These are phyloP conservation scores for Pleurotus citrinopileatus DNA, from an alignment of 768 basidiomycete genomes.

Conservation along the genomic window DNA sequence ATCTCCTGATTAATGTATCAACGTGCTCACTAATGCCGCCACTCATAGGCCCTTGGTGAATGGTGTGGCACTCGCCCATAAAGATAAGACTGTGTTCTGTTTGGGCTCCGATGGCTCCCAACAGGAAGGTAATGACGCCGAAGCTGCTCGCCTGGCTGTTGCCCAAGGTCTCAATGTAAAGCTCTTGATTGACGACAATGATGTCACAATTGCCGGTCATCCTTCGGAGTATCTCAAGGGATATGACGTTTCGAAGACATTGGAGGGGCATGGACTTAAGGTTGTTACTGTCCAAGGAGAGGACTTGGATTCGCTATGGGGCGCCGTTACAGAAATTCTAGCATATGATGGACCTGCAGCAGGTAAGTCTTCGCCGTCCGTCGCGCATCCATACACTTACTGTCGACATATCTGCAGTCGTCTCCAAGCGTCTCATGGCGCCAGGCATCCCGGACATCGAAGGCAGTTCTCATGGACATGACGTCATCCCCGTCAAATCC, in stretches of 20 bases:
- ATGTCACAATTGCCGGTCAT: constrained; percentile 91
- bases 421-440: constrained; percentile 69
- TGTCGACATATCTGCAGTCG: constrained; percentile 36
- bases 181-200: constrained; percentile 85
- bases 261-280: constrained; percentile 80
- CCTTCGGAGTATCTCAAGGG: constrained; percentile 85
- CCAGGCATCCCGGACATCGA: constrained; percentile 72
- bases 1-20: no score
- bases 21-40: neutral
- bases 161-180: constrained; percentile 84
- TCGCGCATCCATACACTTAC: neutral
- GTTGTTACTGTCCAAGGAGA: constrained; percentile 75
- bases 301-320: constrained; percentile 77
- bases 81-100: constrained; percentile 74
- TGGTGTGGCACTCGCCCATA: constrained; percentile 78
- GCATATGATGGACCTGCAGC: constrained; percentile 75
- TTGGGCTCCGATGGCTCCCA: constrained; percentile 90
- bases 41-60: constrained; percentile 67
- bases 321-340: constrained; percentile 52
- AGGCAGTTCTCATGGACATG: constrained; percentile 78
- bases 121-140: constrained; percentile 90
- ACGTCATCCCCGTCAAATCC: constrained; percentile 79
- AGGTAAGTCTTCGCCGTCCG: constrained; percentile 33
- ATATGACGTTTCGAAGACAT: constrained; percentile 66
- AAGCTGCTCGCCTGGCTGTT: constrained; percentile 84